Evolutionary conservation across 148 eudicot species (phyloP).

Genomic region (Camellia sinensis): DNA sequence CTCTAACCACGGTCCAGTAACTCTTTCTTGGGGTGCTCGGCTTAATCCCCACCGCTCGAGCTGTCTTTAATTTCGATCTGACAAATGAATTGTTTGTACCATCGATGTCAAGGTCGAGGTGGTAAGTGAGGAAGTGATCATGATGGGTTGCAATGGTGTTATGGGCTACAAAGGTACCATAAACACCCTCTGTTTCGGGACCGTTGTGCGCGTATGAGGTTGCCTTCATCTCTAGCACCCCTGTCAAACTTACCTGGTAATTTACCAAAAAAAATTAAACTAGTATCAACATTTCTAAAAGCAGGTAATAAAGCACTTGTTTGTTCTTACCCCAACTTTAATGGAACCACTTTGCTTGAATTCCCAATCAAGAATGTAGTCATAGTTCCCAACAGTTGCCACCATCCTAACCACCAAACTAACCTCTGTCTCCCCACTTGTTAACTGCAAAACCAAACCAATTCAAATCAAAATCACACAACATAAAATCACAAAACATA

Average conservation of each 20-base stretch:
- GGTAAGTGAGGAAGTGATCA: slow-evolving; percentile 76
- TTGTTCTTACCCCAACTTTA: slow-evolving; percentile 63
- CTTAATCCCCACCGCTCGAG: slow-evolving; percentile 21
- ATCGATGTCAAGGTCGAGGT: slow-evolving; percentile 57
- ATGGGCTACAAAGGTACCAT: slow-evolving; percentile 60
- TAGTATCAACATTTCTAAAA: too few species aligned
- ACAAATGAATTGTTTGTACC: slow-evolving; percentile 45
- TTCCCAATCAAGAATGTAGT: slow-evolving; percentile 90
- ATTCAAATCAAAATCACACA: background rate
- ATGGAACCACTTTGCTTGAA: slow-evolving; percentile 79
- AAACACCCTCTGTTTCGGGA: slow-evolving; percentile 27
- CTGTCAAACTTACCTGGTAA: slow-evolving; percentile 70
- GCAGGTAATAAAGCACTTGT: too few species aligned
- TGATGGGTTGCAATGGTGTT: slow-evolving; percentile 63
- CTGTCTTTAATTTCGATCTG: slow-evolving; percentile 28
- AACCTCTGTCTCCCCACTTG: slow-evolving; percentile 57
- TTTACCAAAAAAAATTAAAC: too few species aligned
- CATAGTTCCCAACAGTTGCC: slow-evolving; percentile 87
- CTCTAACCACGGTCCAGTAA: slow-evolving; percentile 57
- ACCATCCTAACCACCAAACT: slow-evolving; percentile 81
- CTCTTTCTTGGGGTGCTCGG: slow-evolving; percentile 59
- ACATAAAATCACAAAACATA: background rate
- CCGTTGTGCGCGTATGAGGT: slow-evolving; percentile 37
- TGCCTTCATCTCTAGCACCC: slow-evolving; percentile 75
- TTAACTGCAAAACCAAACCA: slow-evolving; percentile 41